These are phyloP conservation scores for Puccinia novopanici DNA, from an alignment of 1,284 basidiomycete species.

Conservation along the genomic window DNA sequence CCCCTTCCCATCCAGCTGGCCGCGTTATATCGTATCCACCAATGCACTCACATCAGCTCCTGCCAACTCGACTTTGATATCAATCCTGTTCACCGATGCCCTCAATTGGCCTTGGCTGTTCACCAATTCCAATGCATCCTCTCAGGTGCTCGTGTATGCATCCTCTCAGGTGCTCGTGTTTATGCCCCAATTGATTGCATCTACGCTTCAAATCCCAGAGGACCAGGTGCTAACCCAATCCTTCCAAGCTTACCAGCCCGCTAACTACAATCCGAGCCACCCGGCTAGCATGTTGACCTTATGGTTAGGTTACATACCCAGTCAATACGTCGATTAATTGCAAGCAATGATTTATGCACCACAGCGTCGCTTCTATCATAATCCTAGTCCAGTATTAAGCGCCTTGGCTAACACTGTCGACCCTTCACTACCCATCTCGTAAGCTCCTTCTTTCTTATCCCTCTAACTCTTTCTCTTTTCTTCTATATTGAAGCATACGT, in stretches of 20 bases:
- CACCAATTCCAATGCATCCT: conserved; percentile 54
- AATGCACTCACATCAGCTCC: conserved; percentile 22
- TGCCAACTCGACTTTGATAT: conserved; percentile 52
- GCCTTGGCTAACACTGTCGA: conserved; percentile 53
- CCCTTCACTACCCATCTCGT: conserved; percentile 53
- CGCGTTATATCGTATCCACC: conserved; percentile 34
- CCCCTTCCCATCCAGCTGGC: conserved; percentile 38
- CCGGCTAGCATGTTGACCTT: conserved; percentile 58
- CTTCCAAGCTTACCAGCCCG: conserved; percentile 60
- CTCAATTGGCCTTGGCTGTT: conserved; percentile 55
- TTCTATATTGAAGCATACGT: not conserved
- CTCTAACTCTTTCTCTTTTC: not conserved
- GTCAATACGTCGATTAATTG: conserved; percentile 58
- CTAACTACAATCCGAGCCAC: conserved; percentile 57
- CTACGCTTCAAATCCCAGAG: conserved; percentile 52
- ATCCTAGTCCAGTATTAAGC: conserved; percentile 55
- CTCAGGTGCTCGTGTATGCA: conserved; percentile 55
- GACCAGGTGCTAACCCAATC: conserved; percentile 59
- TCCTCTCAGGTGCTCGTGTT: conserved; percentile 55
- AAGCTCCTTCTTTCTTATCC: not conserved
- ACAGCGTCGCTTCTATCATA: conserved; percentile 60
- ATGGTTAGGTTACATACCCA: conserved; percentile 61
- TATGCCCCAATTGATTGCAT: conserved; percentile 53
- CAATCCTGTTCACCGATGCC: conserved; percentile 53
- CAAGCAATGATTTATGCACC: conserved; percentile 57